These are phyloP conservation scores for Mrakia blollopis DNA, from an alignment of 768 basidiomycete genomes.

Conservation along the genomic window DNA sequence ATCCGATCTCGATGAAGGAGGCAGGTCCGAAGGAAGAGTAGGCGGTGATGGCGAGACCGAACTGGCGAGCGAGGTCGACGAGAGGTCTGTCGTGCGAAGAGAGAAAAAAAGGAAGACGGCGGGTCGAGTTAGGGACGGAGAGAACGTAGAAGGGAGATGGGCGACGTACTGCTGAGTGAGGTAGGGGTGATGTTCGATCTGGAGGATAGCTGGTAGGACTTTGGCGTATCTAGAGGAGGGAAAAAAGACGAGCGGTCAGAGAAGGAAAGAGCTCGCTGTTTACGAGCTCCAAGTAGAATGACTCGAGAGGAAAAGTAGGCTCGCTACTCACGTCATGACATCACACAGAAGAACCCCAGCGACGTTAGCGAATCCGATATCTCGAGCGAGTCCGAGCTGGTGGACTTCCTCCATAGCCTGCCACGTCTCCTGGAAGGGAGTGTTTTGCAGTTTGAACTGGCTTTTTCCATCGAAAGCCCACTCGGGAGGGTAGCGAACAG, in stretches of 20 bases:
- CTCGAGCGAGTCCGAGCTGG: slow-evolving; percentile 63
- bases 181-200: slow-evolving; percentile 48
- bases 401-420: slow-evolving; percentile 71
- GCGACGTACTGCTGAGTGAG: slow-evolving; percentile 37
- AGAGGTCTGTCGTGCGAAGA: slow-evolving; percentile 52
- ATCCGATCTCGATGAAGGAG: slow-evolving; percentile 62
- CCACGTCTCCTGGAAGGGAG: slow-evolving; percentile 79
- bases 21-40: slow-evolving; percentile 77
- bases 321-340: background rate
- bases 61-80: slow-evolving; percentile 60
- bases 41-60: slow-evolving; percentile 68
- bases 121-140: too few relatives aligned
- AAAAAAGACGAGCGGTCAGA: too few relatives aligned
- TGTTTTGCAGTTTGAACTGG: slow-evolving; percentile 48
- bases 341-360: background rate
- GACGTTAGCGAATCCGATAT: slow-evolving; percentile 68
- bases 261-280: too few relatives aligned
- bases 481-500: slow-evolving; percentile 63
- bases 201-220: slow-evolving; percentile 69
- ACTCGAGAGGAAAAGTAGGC: too few relatives aligned
- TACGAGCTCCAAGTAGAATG: too few relatives aligned
- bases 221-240: slow-evolving; percentile 52
- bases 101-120: too few relatives aligned
- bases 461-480: slow-evolving; percentile 68
- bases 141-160: too few relatives aligned